phyloP scores from a whole-genome alignment of 2,329 filamentous ascomycete species.

The Pochonia chlamydosporia region DNA sequence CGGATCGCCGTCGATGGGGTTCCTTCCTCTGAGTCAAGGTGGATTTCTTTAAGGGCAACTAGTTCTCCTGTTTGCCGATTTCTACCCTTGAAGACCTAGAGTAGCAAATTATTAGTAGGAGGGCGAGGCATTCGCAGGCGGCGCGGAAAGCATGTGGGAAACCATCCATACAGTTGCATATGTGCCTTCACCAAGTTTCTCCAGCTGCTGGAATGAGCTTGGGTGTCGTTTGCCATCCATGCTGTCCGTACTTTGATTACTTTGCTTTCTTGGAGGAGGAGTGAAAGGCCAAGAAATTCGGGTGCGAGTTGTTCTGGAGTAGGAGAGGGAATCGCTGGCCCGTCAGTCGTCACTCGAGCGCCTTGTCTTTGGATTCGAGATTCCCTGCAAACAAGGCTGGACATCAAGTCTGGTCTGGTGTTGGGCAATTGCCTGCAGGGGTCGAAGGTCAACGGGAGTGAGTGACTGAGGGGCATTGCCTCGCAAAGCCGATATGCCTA shows the following conservation, averaged over 20 bases:
- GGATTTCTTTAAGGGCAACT: conserved; percentile 96
- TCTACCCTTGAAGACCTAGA: conserved; percentile 92
- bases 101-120: conserved; percentile 11
- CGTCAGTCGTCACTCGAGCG: too few species aligned
- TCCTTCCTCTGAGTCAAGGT: conserved; percentile 96
- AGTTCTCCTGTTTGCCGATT: conserved; percentile 96
- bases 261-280: not conserved
- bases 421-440: not conserved
- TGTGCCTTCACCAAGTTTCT: conserved; percentile 97
- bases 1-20: conserved; percentile 96
- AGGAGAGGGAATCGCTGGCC: too few species aligned
- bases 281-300: too few species aligned
- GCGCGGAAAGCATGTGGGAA: not conserved
- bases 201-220: conserved; percentile 97
- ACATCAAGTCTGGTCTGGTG: not conserved
- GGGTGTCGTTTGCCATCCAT: conserved; percentile 85
- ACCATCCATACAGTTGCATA: conserved; percentile 77
- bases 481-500: conserved; percentile 4
- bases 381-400: not conserved
- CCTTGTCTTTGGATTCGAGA: not conserved
- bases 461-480: conserved; percentile 4
- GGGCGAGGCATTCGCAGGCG: not conserved
- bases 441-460: not conserved
- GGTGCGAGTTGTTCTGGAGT: too few species aligned
- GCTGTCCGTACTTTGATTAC: not conserved